Conservation (phyloP, 2,329 filamentous ascomycete species). For the Furcasterigmium sp. region DNA sequence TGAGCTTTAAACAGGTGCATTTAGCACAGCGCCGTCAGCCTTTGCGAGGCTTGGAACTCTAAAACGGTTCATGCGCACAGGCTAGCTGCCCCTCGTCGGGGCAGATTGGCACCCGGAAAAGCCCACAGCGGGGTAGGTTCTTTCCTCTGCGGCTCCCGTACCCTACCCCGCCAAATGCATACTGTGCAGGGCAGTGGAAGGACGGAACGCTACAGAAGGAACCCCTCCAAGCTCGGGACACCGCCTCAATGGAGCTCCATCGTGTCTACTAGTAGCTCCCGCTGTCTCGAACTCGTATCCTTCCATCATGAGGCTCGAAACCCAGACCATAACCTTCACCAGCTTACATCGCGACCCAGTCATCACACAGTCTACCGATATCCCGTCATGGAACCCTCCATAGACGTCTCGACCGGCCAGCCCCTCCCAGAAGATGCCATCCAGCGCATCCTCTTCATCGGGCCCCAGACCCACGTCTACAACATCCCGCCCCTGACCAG, state of each 20-base stretch:
- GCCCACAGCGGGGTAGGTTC: no score
- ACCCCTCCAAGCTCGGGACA: neutral
- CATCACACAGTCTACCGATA: neutral
- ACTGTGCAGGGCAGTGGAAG: no score
- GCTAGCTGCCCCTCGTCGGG: no score
- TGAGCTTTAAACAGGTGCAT: neutral
- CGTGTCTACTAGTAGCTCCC: neutral
- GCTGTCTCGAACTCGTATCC: neutral
- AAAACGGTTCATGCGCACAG: neutral
- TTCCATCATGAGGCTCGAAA: conserved; percentile 1
- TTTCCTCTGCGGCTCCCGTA: no score
- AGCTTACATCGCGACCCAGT: neutral
- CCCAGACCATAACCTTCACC: neutral
- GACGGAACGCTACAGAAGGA: neutral
- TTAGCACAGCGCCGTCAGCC: neutral
- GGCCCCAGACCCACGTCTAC: conserved; percentile 75
- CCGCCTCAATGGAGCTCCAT: neutral
- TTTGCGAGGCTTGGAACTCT: neutral
- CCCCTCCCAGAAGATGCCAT: conserved; percentile 70
- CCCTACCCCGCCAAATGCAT: neutral
- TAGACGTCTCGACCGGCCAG: conserved; percentile 67
- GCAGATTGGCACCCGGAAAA: no score
- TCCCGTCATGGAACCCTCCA: conserved; percentile 47
- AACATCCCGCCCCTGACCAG: conserved; percentile 75
- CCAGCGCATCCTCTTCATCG: conserved; percentile 77